Conservation (phyloP, 2,329 filamentous ascomycete genomes). For the Cyphellophora attinorum region DNA sequence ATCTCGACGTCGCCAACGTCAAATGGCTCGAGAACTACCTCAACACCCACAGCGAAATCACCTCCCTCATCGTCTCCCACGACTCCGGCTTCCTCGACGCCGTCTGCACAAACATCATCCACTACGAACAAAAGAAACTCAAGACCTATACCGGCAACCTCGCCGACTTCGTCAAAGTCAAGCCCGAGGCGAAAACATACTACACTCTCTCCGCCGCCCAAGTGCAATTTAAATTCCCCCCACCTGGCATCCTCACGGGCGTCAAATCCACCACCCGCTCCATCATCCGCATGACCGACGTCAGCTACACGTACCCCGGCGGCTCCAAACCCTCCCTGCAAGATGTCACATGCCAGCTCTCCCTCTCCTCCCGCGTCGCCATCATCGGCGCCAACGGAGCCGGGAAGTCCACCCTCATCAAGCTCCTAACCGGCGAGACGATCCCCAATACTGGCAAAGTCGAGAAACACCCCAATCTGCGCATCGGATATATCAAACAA, state of each 20-base stretch:
- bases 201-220: slow-evolving; percentile 85
- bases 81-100: slow-evolving; percentile 96
- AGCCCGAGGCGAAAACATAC: slow-evolving; percentile 94
- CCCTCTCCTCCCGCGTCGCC: slow-evolving; percentile 82
- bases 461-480: slow-evolving; percentile 96
- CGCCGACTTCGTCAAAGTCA: slow-evolving; percentile 67
- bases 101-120: slow-evolving; percentile 97
- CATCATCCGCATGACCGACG: slow-evolving; percentile 90
- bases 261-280: slow-evolving; percentile 91
- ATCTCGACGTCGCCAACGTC: slow-evolving; percentile 92
- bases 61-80: slow-evolving; percentile 95
- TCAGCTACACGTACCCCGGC: slow-evolving; percentile 88
- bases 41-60: slow-evolving; percentile 92
- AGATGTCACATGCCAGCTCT: slow-evolving; percentile 80
- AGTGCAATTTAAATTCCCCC: slow-evolving; percentile 96
- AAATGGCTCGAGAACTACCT: slow-evolving; percentile 94
- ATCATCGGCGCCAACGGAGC: slow-evolving; percentile 97
- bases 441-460: slow-evolving; percentile 78
- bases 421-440: slow-evolving; percentile 86
- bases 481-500: slow-evolving; percentile 99
- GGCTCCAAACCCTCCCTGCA: slow-evolving; percentile 75
- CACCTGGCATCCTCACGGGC: slow-evolving; percentile 84
- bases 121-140: slow-evolving; percentile 97
- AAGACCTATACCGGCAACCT: slow-evolving; percentile 43
- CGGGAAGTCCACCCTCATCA: slow-evolving; percentile 96